A percentile compares a stretch with the other conserved stretches of the same genome.
These are phyloP conservation scores for Stephanodiscus triporus DNA, from an alignment of 108 stramenopile genomes.

Conservation along the genomic window DNA sequence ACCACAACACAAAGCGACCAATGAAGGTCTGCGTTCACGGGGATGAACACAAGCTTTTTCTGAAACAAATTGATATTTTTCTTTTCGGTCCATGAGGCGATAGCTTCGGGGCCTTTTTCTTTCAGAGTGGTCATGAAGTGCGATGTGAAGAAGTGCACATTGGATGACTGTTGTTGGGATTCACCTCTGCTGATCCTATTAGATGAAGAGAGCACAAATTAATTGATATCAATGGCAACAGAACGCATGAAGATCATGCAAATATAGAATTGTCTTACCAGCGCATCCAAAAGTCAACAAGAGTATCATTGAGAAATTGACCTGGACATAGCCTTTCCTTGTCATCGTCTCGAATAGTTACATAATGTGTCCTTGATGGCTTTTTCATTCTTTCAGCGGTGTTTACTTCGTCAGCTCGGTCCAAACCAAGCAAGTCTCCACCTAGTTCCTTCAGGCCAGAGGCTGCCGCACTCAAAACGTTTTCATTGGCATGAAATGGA, in stretches of 20 bases:
- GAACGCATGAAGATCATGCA: background rate
- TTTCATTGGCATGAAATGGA: too few relatives aligned
- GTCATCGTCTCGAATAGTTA: constrained; percentile 70
- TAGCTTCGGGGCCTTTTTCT: too few relatives aligned
- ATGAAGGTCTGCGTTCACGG: constrained; percentile 89
- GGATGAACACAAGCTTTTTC: too few relatives aligned
- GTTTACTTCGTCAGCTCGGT: constrained; percentile 7
- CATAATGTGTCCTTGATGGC: constrained; percentile 53
- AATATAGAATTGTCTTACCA: constrained; percentile 64
- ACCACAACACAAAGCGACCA: constrained; percentile 97
- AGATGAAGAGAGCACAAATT: background rate
- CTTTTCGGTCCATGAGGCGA: too few relatives aligned
- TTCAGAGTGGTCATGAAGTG: too few relatives aligned
- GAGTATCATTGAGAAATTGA: constrained; percentile 85
- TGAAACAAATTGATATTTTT: constrained; percentile 89
- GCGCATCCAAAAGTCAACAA: constrained; percentile 91
- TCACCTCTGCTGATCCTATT: too few relatives aligned
- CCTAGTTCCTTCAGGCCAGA: constrained; percentile 36
- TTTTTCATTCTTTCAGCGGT: constrained; percentile 13
- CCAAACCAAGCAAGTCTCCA: constrained; percentile 18
- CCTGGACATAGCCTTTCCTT: constrained; percentile 59
- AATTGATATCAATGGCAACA: background rate
- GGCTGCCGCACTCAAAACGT: constrained; percentile 54
- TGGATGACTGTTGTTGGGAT: too few relatives aligned
- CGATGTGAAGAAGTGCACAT: constrained; percentile 83